Evolutionary conservation across 2,329 filamentous ascomycete species (phyloP).

Genomic region (Verticillium nubilum): DNA sequence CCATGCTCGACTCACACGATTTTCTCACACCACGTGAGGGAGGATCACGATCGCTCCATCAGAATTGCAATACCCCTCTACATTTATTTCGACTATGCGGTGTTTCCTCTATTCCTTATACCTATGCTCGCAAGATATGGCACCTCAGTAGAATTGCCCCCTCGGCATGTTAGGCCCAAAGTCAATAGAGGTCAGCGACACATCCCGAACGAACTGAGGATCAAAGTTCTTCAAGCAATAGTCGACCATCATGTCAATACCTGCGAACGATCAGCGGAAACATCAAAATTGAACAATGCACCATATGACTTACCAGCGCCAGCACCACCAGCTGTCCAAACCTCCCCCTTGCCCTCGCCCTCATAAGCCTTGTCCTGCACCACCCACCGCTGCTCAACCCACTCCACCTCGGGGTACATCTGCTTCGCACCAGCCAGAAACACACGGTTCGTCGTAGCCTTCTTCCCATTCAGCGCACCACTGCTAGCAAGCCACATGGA

Average conservation of each 20-base stretch:
- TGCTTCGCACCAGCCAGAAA: conserved; percentile 19
- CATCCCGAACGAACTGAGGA: neutral
- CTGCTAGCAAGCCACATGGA: conserved; percentile 30
- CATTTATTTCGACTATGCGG: no score
- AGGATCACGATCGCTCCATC: no score
- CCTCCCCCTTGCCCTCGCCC: conserved; percentile 19
- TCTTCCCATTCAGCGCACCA: conserved; percentile 29
- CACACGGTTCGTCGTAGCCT: conserved; percentile 30
- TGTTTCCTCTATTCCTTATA: no score
- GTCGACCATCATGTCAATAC: neutral
- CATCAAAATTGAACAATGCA: neutral
- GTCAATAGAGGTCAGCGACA: neutral
- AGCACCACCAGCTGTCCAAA: conserved; percentile 32
- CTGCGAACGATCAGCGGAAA: neutral
- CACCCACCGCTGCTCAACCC: conserved; percentile 32
- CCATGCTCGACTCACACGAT: no score
- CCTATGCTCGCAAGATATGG: no score
- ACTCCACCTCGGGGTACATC: conserved; percentile 25
- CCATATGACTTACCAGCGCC: conserved; percentile 22
- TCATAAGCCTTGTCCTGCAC: conserved; percentile 24
- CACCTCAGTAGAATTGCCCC: conserved; percentile 1
- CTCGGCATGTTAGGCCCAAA: neutral
- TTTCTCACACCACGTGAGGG: no score
- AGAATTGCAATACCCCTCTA: no score
- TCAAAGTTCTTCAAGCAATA: neutral